Base-by-base conservation (phyloP, 1,284 basidiomycete genomes). In the Macrocybe sp. region DNA sequence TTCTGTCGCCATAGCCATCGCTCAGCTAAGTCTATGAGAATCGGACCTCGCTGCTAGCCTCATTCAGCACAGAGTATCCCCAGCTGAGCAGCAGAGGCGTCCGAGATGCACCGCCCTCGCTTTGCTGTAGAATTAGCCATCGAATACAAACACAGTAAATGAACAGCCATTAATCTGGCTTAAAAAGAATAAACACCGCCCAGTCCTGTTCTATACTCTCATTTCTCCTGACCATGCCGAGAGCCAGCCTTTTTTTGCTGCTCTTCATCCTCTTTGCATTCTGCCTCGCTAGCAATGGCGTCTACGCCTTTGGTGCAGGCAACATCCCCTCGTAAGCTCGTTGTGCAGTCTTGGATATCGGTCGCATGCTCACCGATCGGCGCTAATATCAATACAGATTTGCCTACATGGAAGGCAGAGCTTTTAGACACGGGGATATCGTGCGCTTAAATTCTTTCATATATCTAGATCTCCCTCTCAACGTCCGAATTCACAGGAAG, bases 401-500 rank as follows among this genome's bases (percentile, higher is more conserved):
- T 59, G 81, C 84, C 7, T 88, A 81, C 62, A 70, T 88, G 66
- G 85, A 89, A 60, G 85, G 88, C 41, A 81, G 76, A 55, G 90
- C 90, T 0, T 92, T 89, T 65, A 72, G 90, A 41, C 90, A 93
- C 63, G 90, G 90, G 35, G 89, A 92, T 65, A 92, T 92, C 52
- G 89, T 90, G 58, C 60, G 80, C 64, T 44, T 8, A 32, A 44
- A 32, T 41, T 36, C 8, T 41, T 44, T 38, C 14, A 31, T 40
- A 29, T 31, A 31, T 41, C 48, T 44, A 32, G 34, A 30, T 22
- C 42, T 22, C 30, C 35, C 30, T 31, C 37, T 37, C 45, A 41
- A 49, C 44, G 11, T 33, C 7, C 12, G 31, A 11, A 7, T 32
- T n/a, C 42, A 34, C 54, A 87, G 84, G 85, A 88, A 73, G 86